Conservation (phyloP, 2,329 filamentous ascomycete genomes). For the Alternaria longipes region DNA sequence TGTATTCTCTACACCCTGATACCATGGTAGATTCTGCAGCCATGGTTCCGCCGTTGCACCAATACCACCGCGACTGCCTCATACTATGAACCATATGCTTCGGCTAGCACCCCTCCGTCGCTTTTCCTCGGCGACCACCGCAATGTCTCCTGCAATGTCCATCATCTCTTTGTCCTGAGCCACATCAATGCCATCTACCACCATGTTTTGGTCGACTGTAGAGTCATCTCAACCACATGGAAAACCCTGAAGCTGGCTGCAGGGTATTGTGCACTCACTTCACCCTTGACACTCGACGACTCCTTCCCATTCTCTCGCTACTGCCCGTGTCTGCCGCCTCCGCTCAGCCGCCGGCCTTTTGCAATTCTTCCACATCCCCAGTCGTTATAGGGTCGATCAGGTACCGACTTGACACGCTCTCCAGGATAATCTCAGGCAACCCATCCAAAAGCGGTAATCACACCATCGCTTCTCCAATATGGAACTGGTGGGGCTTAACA, state of each 20-base stretch:
- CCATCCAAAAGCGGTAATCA: slow-evolving; percentile 24
- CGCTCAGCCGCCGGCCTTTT: background rate
- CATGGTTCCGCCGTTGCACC: background rate
- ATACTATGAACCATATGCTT: background rate
- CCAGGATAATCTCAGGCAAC: slow-evolving; percentile 29
- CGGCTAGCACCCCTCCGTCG: background rate
- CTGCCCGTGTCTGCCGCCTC: slow-evolving; percentile 14
- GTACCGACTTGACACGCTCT: slow-evolving; percentile 15
- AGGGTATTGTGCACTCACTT: slow-evolving; percentile 15
- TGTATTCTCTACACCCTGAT: background rate
- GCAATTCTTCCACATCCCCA: slow-evolving; percentile 18
- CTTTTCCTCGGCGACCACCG: background rate
- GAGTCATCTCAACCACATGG: background rate
- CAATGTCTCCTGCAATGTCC: background rate
- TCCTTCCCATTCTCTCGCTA: slow-evolving; percentile 22
- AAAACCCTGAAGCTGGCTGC: background rate
- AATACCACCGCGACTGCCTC: background rate
- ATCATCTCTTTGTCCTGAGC: background rate
- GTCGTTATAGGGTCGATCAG: slow-evolving; percentile 21
- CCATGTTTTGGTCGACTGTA: background rate
- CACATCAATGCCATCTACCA: background rate
- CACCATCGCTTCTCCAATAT: slow-evolving; percentile 24
- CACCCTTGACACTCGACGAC: background rate
- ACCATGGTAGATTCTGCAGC: background rate
- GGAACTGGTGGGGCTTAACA: slow-evolving; percentile 34